These are phyloP conservation scores for Balamuthia mandrillaris DNA, from an alignment of 208 protist genomes.

Conservation along the genomic window DNA sequence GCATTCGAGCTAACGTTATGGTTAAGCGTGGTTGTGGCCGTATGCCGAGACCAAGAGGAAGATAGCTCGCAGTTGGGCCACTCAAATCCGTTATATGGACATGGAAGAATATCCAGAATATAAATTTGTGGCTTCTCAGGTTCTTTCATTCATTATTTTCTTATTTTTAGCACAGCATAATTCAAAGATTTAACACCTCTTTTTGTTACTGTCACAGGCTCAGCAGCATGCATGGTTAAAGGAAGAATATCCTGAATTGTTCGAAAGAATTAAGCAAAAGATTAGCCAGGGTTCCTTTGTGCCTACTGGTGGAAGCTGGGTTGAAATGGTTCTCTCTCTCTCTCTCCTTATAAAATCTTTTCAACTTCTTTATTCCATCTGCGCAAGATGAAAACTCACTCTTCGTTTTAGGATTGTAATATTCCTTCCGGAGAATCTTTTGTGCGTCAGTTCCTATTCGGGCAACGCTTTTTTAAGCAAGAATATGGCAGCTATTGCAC, in stretches of 20 bases:
- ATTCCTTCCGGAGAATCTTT: slow-evolving; percentile 64
- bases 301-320: slow-evolving; percentile 65
- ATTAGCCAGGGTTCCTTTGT: slow-evolving; percentile 43
- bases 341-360: neutral
- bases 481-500: slow-evolving; percentile 61
- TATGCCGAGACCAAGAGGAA: slow-evolving; percentile 65
- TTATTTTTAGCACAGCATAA: too few relatives aligned
- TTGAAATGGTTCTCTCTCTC: slow-evolving; percentile 60
- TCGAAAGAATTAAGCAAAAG: slow-evolving; percentile 52
- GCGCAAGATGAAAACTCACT: neutral
- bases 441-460: slow-evolving; percentile 67
- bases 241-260: slow-evolving; percentile 61
- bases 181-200: too few relatives aligned
- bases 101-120: slow-evolving; percentile 58
- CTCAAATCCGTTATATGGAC: slow-evolving; percentile 39
- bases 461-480: slow-evolving; percentile 67
- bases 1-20: neutral
- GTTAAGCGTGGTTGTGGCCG: slow-evolving; percentile 65
- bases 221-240: slow-evolving; percentile 46
- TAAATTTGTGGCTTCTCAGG: slow-evolving; percentile 61
- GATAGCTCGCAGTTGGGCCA: slow-evolving; percentile 49
- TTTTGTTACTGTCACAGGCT: slow-evolving; percentile 18
- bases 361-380: neutral
- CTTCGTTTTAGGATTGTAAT: slow-evolving; percentile 70
- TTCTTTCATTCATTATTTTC: neutral